Conservation (phyloP, 495 filamentous ascomycete genomes). For the Xylaria telfairii region DNA sequence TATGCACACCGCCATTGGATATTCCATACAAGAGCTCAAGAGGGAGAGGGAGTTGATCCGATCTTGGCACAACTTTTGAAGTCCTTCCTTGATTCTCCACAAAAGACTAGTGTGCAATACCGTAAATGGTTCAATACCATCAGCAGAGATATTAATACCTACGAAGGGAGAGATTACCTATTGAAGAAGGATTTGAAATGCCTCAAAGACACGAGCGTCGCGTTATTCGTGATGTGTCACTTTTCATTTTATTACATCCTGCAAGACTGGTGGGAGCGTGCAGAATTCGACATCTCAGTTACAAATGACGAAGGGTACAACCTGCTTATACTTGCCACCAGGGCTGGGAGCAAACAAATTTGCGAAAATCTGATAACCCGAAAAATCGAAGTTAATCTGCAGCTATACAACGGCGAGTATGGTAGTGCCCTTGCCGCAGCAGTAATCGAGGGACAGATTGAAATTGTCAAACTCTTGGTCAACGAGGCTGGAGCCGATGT, state of each 20-base stretch:
- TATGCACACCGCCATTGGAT: neutral
- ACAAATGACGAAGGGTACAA: neutral
- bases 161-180: neutral
- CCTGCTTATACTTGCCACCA: neutral
- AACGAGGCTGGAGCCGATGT: neutral
- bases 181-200: neutral
- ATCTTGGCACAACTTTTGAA: neutral
- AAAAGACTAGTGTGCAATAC: neutral
- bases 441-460: neutral
- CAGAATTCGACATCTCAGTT: neutral
- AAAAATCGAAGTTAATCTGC: neutral
- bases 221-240: conserved; percentile 1
- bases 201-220: neutral
- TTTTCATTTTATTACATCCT: neutral
- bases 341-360: neutral
- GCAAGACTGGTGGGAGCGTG: neutral
- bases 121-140: too few relatives aligned
- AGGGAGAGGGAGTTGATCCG: neutral
- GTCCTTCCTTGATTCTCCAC: conserved; percentile 3
- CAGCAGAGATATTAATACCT: too few relatives aligned
- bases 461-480: neutral
- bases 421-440: neutral
- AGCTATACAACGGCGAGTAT: neutral
- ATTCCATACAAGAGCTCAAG: neutral
- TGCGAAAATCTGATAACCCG: neutral